Evolutionary conservation across 2,329 filamentous ascomycete genomes (phyloP).

Genomic region (Knoxdaviesia proteae): DNA sequence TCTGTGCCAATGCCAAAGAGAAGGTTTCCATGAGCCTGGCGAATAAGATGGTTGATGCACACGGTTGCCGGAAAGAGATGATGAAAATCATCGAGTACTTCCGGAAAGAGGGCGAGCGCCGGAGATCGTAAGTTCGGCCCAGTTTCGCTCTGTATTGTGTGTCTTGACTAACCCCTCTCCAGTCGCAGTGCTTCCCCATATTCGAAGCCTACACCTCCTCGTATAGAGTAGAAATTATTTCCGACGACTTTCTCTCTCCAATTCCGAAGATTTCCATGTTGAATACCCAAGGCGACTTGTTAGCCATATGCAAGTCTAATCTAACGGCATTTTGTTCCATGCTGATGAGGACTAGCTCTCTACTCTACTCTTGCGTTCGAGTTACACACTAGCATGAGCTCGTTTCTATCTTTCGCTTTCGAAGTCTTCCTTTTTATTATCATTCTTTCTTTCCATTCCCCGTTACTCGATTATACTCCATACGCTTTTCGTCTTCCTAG

Average conservation of each 20-base stretch:
- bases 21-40: constrained; percentile 91
- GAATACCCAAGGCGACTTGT: neutral
- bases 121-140: constrained; percentile 46
- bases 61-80: constrained; percentile 73
- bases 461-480: neutral
- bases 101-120: constrained; percentile 68
- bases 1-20: constrained; percentile 58
- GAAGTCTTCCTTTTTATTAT: neutral
- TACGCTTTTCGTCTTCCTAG: neutral
- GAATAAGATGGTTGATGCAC: constrained; percentile 64
- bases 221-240: constrained; percentile 16
- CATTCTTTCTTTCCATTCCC: neutral
- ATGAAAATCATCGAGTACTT: constrained; percentile 70
- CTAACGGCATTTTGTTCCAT: too few species aligned
- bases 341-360: too few species aligned
- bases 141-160: neutral
- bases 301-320: too few species aligned
- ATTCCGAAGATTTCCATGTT: neutral
- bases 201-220: constrained; percentile 17
- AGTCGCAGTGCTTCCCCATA: constrained; percentile 7
- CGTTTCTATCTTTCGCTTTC: neutral
- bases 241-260: neutral
- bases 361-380: too few species aligned
- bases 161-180: neutral
- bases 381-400: too few species aligned